Conservation (phyloP, 352 stramenopile genomes). For the Globisporangium nunn region DNA sequence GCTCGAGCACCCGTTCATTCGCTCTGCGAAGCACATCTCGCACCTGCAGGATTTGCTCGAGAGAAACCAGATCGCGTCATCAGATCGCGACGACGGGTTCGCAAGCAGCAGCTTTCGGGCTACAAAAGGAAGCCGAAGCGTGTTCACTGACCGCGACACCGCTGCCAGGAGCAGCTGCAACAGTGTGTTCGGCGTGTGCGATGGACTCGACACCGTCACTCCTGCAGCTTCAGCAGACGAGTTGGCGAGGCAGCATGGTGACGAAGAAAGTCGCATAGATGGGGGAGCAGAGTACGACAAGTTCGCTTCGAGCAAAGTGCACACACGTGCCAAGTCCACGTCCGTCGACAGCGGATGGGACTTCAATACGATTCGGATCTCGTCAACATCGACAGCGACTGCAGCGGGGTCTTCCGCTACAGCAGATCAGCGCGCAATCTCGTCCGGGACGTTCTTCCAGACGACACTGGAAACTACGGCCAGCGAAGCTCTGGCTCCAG, state of each 20-base stretch:
- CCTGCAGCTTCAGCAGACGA: not conserved
- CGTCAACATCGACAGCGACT: conserved; percentile 16
- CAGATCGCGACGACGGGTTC: conserved; percentile 1
- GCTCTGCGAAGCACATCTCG: conserved; percentile 55
- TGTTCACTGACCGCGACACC: not conserved
- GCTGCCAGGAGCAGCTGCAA: not conserved
- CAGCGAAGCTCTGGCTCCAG: not conserved
- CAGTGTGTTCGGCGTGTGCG: not conserved
- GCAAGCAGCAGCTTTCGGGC: not conserved
- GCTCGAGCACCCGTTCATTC: conserved; percentile 83
- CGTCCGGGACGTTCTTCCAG: conserved; percentile 4
- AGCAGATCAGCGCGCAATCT: conserved; percentile 1
- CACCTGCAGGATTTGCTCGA: conserved; percentile 68
- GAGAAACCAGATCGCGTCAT: conserved; percentile 4
- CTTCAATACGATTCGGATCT: conserved; percentile 69
- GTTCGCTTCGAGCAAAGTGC: conserved; percentile 27
- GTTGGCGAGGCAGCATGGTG: not conserved
- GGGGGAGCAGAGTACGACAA: conserved; percentile 17
- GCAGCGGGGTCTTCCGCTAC: conserved; percentile 10
- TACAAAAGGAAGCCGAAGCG: not conserved
- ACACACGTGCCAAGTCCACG: conserved; percentile 28
- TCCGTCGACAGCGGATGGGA: conserved; percentile 63
- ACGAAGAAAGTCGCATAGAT: not conserved
- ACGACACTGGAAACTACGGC: conserved; percentile 6
- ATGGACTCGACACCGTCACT: not conserved